Evolutionary conservation across 805 yeast species (phyloP).

Genomic region (Candida mattraensis): DNA sequence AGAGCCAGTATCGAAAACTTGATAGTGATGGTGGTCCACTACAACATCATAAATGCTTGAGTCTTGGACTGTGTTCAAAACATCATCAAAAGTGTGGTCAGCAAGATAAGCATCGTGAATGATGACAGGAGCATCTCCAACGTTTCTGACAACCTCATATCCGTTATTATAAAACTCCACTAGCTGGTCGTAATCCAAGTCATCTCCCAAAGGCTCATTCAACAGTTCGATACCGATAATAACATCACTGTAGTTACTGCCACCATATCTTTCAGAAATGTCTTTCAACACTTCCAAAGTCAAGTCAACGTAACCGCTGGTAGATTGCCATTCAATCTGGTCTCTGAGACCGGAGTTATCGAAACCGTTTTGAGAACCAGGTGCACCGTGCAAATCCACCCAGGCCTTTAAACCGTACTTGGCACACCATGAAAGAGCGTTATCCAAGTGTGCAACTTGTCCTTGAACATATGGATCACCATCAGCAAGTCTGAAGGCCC

Average conservation of each 20-base stretch:
- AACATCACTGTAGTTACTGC: conserved; percentile 59
- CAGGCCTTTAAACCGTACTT: conserved; percentile 67
- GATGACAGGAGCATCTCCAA: conserved; percentile 43
- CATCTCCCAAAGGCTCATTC: conserved; percentile 86
- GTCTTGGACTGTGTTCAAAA: conserved; percentile 41
- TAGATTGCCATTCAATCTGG: conserved; percentile 51
- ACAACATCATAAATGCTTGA: conserved; percentile 55
- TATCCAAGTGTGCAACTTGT: conserved; percentile 67
- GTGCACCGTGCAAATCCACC: conserved; percentile 95
- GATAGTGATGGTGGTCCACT: conserved; percentile 89
- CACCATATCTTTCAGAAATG: conserved; percentile 65
- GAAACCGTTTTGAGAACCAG: conserved; percentile 95
- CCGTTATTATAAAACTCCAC: conserved; percentile 61
- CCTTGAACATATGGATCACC: conserved; percentile 89
- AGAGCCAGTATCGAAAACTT: conserved; percentile 71
- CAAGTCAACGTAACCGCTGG: conserved; percentile 40
- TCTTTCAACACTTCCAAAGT: conserved; percentile 56
- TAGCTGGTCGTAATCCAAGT: conserved; percentile 57
- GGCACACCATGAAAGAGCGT: conserved; percentile 76
- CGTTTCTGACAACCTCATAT: conserved; percentile 60
- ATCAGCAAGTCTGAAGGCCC: conserved; percentile 72
- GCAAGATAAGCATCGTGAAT: conserved; percentile 79
- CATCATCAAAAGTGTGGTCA: conserved; percentile 61
- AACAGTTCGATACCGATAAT: conserved; percentile 81
- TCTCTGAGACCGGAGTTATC: conserved; percentile 91